A percentile compares a stretch with the other conserved stretches of the same genome.
Evolutionary conservation across 805 yeast genomes (phyloP).

Genomic region (Saccharomycopsis sp.): DNA sequence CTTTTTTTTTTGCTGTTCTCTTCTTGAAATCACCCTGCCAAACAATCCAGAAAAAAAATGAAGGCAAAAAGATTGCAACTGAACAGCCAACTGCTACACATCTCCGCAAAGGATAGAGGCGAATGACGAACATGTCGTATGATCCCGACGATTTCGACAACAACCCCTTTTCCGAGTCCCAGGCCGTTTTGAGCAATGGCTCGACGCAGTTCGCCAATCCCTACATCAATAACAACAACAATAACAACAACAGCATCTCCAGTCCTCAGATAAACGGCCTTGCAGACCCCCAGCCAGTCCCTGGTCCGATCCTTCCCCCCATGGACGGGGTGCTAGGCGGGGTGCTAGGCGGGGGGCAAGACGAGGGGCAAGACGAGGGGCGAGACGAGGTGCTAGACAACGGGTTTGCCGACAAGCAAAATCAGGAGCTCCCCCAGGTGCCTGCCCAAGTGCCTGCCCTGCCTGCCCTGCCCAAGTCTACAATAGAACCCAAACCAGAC

Average conservation of each 20-base stretch:
- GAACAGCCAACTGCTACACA: no score
- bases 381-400: no score
- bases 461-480: constrained; percentile 2
- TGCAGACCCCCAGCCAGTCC: no score
- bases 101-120: no score
- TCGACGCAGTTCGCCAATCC: constrained; percentile 1
- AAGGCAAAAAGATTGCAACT: not conserved
- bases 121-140: constrained; percentile 30
- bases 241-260: not conserved
- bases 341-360: no score
- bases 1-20: not conserved
- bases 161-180: constrained; percentile 52
- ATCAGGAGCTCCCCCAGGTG: constrained; percentile 8
- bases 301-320: not conserved
- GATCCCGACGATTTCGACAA: constrained; percentile 49
- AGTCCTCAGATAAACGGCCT: no score
- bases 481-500: constrained; percentile 16
- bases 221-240: not conserved
- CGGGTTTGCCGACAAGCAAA: constrained; percentile 4
- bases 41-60: not conserved
- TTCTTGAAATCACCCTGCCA: not conserved
- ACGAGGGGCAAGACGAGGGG: no score
- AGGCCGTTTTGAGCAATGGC: constrained; percentile 19
- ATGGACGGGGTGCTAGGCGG: no score
- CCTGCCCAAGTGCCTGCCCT: constrained; percentile 6